Conservation (phyloP, 805 yeast genomes). For the Yarrowia porcina region DNA sequence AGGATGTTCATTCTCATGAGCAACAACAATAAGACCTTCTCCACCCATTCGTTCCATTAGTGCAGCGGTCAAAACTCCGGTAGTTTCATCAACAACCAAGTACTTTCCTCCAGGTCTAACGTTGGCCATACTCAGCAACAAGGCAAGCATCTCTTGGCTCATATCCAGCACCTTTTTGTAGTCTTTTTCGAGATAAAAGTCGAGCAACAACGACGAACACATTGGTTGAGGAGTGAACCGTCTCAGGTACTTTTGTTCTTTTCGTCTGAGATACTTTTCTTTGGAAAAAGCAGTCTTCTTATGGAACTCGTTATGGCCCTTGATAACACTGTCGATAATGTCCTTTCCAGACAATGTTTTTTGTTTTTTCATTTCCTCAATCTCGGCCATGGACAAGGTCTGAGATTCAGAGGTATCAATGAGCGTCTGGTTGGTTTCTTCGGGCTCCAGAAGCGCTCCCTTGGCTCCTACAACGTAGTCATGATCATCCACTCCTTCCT, state of each 20-base stretch:
- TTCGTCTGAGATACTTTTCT: slow-evolving; percentile 85
- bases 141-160: slow-evolving; percentile 80
- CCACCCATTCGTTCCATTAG: slow-evolving; percentile 85
- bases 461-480: slow-evolving; percentile 41
- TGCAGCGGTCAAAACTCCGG: slow-evolving; percentile 82
- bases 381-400: slow-evolving; percentile 70
- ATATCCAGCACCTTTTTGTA: slow-evolving; percentile 68
- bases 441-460: slow-evolving; percentile 36
- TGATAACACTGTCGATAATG: slow-evolving; percentile 75
- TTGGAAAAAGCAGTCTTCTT: slow-evolving; percentile 87
- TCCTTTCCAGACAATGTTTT: slow-evolving; percentile 58
- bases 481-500: slow-evolving; percentile 38
- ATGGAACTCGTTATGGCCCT: slow-evolving; percentile 80
- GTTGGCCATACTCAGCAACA: slow-evolving; percentile 73
- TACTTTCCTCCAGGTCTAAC: slow-evolving; percentile 88
- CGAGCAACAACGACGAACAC: slow-evolving; percentile 65
- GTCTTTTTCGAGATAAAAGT: slow-evolving; percentile 75
- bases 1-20: slow-evolving; percentile 93
- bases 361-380: slow-evolving; percentile 72
- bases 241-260: slow-evolving; percentile 85
- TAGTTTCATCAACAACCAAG: slow-evolving; percentile 87
- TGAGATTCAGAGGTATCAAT: slow-evolving; percentile 69
- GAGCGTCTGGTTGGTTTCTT: slow-evolving; percentile 61
- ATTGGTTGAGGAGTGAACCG: slow-evolving; percentile 78
- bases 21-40: slow-evolving; percentile 62